These are phyloP conservation scores for Aspergillus hortae DNA, from an alignment of 2,329 filamentous ascomycete genomes.

Conservation along the genomic window DNA sequence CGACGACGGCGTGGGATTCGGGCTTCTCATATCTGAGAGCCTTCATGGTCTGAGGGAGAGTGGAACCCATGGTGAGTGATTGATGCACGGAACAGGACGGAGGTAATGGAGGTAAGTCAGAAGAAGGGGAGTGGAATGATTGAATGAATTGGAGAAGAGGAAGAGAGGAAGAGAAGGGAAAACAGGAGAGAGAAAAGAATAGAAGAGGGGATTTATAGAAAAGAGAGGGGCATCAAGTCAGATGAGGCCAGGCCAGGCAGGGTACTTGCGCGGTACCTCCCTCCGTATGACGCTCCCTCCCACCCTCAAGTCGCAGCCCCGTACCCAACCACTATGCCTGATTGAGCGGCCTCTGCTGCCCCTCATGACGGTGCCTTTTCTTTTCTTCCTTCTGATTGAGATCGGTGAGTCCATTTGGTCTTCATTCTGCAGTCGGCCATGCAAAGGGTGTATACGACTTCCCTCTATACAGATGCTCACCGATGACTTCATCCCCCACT, in stretches of 20 bases:
- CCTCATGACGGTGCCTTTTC: too few species aligned
- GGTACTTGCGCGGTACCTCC: too few species aligned
- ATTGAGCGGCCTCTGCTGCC: too few species aligned
- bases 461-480: not conserved
- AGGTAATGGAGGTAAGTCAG: not conserved
- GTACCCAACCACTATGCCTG: too few species aligned
- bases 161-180: not conserved
- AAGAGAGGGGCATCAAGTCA: not conserved
- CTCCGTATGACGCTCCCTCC: too few species aligned
- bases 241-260: not conserved
- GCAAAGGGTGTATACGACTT: not conserved
- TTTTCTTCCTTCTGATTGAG: too few species aligned
- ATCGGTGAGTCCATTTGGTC: too few species aligned
- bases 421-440: not conserved
- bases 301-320: too few species aligned
- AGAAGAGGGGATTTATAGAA: conserved; percentile 2
- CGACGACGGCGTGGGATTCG: conserved; percentile 58
- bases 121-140: not conserved
- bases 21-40: conserved; percentile 64
- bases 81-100: not conserved
- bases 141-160: not conserved
- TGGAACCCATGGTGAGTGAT: conserved; percentile 28
- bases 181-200: not conserved
- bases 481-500: not conserved
- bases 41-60: conserved; percentile 57